Base-by-base conservation (phyloP, 768 basidiomycete genomes). In the Boletus huronensis region DNA sequence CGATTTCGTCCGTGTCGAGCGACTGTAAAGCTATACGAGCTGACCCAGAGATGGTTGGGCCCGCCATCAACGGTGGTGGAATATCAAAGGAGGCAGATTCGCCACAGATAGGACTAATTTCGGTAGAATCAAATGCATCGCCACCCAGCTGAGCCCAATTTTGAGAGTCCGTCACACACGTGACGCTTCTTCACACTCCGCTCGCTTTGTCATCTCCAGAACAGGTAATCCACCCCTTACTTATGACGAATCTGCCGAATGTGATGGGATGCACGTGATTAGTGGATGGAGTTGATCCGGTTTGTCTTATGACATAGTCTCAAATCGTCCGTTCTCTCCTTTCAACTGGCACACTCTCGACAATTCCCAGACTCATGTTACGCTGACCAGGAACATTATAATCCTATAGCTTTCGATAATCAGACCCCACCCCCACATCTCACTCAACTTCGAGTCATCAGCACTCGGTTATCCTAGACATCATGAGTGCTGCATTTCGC, bases 21-120 rank as follows among this genome's bases (percentile, higher is more conserved):
- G 83, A 79, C 1, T 62, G 65, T 13, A 90, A 70, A 0, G 90
- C 90, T 0, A 55, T 61, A 0, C 77, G 75, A 1, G 83, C 71
- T 48, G 64, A 50, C 2, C 74, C 75, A 17, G 64, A 31, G 39
- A 66, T 17, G 50, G 49, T 34, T 13, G n/a, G n/a, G n/a, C n/a
- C n/a, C n/a, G n/a, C n/a, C n/a, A n/a, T n/a, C n/a, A n/a, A n/a
- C n/a, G n/a, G n/a, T n/a, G n/a, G n/a, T n/a, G n/a, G n/a, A n/a
- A n/a, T n/a, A n/a, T n/a, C n/a, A n/a, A n/a, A n/a, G n/a, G n/a
- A n/a, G n/a, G n/a, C n/a, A n/a, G n/a, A n/a, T n/a, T n/a, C n/a
- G n/a, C n/a, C n/a, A n/a, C n/a, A n/a, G n/a, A n/a, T n/a, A n/a
- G n/a, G n/a, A n/a, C n/a, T n/a, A n/a, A n/a, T n/a, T n/a, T n/a